Evolutionary conservation across 1,139 yeast species (phyloP), one percentile per base, ranked within the genome.

Genomic region (Saccharomyces hybrid): DNA sequence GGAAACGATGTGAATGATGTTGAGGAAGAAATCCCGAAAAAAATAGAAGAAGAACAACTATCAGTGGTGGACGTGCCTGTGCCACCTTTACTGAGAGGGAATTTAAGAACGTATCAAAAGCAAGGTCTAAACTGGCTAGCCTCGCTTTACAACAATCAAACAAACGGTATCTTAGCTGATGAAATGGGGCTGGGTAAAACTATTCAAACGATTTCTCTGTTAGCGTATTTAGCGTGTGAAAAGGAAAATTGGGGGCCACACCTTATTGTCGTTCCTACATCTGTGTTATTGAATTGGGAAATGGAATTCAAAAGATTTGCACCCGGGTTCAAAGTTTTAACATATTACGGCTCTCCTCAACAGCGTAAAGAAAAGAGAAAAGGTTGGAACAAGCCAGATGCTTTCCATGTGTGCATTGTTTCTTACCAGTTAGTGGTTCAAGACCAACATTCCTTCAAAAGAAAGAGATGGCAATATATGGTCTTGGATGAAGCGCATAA

Each of bases 151-250:
- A 88, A 89, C 67, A 89, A 89, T 66, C 84, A 88, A 57, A 95
- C 98, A 5, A 95, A 93, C 69, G 99, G 99, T 58, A 95, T 95
- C 55, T 78, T 95, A 52, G 99, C 99, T 0, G 99, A 93, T 72
- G 99, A 93, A 70, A 93, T 93, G 99, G 99, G 99, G 56, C 78
- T 95, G 52, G 99, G 99, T 65, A 89, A 89, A 67, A 95, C 99
- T 0, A 93, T 95, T 58, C 99, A 95, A 70, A 93, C 99, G 0
- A 95, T 95, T 54, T 82, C 98, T 0, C 73, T 95, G 49, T 73
- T 95, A 32, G 78, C 96, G 0, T 91, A 91, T 69, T 75, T 95
- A 54, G 99, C 99, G 0, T 88, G 96, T 63, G 96, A 87, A 63
- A 91, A 90, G 66, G 88, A 88, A 57, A 80, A 87, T 31, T 93